Base-by-base conservation (phyloP, 352 stramenopile genomes). In the Saprolegnia diclina region DNA sequence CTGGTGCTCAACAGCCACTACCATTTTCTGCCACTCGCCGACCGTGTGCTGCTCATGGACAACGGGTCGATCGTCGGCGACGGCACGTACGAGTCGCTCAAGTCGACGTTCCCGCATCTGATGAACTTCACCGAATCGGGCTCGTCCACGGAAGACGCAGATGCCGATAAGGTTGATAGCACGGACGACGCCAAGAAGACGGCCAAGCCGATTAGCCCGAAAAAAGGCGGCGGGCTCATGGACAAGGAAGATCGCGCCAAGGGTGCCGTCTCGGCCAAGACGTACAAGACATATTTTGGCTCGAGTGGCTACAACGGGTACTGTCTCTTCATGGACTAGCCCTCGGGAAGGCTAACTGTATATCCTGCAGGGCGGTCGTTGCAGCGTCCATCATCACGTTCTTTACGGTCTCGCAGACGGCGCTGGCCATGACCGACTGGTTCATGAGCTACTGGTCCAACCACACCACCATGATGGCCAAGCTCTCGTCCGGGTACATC, bases 1-100 rank as follows among this genome's bases (percentile, higher is more conserved):
- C 85, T 99, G 48, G 81, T 98, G 2, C 92, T 98, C 18, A 97
- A 98, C 76, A 96, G 93, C 37, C 79, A 99, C 50, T 94, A 98
- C 65, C 91, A 97, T 74, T 73, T 97, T 62, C 82, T 87, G 29
- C 46, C 78, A 38, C 84, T 73, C 14, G 79, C 79, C 19, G 79
- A 90, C 57, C 68, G 53, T 14, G 73, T 85, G 19, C 48, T 85
- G 16, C 72, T 82, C 7, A 59, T 85, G 55, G 64, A 75, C 0
- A 50, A 74, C 14, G 78, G 78, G 13, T 19, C 67, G 16, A 74
- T 85, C 37, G 73, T 77, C 13, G 74, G 70, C 7, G 74, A 78
- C 52, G 77, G 76, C 38, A 71, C 62, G 48, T 59, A 72, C n/a
- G 52, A 67, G 29, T 35, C 78, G 2, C 55, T 62, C 0, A 66